Evolutionary conservation across 2,329 filamentous ascomycete species (phyloP), one percentile per base, ranked within the genome.

Genomic region (Zasmidium cellare): DNA sequence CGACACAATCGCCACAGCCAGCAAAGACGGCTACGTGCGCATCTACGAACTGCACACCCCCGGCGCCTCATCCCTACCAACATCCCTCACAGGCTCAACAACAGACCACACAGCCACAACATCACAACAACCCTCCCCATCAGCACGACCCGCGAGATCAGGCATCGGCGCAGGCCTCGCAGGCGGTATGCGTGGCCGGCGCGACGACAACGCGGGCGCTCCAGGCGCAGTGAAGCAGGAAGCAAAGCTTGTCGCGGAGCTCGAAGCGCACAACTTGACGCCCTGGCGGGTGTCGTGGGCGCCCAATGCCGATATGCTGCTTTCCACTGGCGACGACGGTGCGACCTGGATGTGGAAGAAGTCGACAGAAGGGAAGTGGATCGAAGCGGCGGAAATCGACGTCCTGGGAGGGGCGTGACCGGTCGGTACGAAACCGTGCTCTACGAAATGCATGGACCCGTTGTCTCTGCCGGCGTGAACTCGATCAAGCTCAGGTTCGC

Each of bases 1-100:
- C 72, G 94, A 99, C 73, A 83, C 93, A 57, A 84, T 97, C 66
- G 94, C 93, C 2, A 96, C 92, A 5, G 93, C 92, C 2, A 94
- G 91, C 71, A 96, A 96, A 74, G 94, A 99, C 71, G 93, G 94
- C 2, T 87, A 86, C 66, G 86, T 97, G 44, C 84, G 93, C 44
- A 88, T 99, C n/a, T 96, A 96, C 70, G 87, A 93, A 67, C 74
- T 96, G 18, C 85, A 87, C 35, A 89, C 88, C 67, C 62, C 76
- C 69, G 60, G 77, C 74, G 67, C 66, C 18, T 56, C 64, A 18
- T 68, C 60, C 22, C 53, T 56, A 1, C 57, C 56, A 20, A 54
- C 59, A 28, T 49, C 59, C 59, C 35, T 50, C 46, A 35, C 62
- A 64, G 31, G 67, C 58, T 66, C 66, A 6, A 24, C 48, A 1